A percentile compares a stretch with the other conserved stretches of the same genome.
Conservation (phyloP, 805 yeast species). For the Starmerella vaccinii region DNA sequence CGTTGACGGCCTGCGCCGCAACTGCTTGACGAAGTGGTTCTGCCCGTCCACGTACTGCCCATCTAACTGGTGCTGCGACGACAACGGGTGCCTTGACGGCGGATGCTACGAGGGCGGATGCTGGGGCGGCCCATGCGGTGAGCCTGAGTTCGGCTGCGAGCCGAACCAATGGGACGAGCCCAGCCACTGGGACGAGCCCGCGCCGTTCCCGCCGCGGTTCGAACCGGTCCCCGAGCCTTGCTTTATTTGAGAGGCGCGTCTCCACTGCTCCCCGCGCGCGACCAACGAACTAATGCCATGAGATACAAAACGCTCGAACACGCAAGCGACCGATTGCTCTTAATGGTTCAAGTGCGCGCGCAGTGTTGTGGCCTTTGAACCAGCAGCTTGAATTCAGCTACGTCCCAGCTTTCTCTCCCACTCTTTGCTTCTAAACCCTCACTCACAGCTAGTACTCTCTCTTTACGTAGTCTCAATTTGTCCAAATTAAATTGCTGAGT, state of each 20-base stretch:
- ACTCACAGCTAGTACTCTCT: slow-evolving; percentile 3
- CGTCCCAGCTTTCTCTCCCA: background rate
- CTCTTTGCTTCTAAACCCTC: background rate
- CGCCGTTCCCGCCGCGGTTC: slow-evolving; percentile 10
- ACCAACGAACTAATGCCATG: background rate
- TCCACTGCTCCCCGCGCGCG: too few species aligned
- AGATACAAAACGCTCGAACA: background rate
- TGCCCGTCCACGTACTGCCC: slow-evolving; percentile 22
- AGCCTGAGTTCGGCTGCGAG: background rate
- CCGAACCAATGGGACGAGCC: slow-evolving; percentile 3
- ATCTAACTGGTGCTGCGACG: slow-evolving; percentile 12
- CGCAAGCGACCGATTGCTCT: background rate
- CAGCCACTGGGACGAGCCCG: slow-evolving; percentile 1
- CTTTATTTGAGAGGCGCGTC: background rate
- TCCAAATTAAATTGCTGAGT: too few species aligned
- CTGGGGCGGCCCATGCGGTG: slow-evolving; percentile 4
- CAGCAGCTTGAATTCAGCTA: background rate
- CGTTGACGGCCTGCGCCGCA: slow-evolving; percentile 13
- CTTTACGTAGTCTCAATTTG: slow-evolving; percentile 2
- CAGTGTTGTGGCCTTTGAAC: background rate
- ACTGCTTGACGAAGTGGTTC: slow-evolving; percentile 14
- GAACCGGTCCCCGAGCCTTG: slow-evolving; percentile 2
- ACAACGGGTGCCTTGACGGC: slow-evolving; percentile 6
- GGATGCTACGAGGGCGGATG: slow-evolving; percentile 5
- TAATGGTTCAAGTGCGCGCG: background rate